These are phyloP conservation scores for Grosmannia serpens DNA, from an alignment of 2,329 filamentous ascomycete species.

Conservation along the genomic window DNA sequence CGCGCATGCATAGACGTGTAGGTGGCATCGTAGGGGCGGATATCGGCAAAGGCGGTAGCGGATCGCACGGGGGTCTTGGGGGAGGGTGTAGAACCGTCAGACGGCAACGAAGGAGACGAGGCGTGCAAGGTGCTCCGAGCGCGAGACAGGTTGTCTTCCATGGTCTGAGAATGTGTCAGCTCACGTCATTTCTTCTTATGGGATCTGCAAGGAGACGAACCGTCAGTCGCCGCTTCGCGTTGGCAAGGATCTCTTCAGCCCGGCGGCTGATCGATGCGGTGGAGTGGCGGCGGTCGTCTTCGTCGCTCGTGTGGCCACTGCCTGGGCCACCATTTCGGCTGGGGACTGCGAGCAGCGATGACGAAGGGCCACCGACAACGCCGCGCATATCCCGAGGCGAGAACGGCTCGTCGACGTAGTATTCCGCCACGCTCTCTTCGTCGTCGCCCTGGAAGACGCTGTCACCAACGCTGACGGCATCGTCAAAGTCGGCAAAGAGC, in stretches of 20 bases:
- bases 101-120: constrained; percentile 47
- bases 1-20: constrained; percentile 40
- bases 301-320: constrained; percentile 29
- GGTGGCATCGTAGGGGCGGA: constrained; percentile 14
- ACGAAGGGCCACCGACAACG: neutral
- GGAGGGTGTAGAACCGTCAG: constrained; percentile 41
- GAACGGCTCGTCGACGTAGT: constrained; percentile 36
- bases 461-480: constrained; percentile 49
- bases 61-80: constrained; percentile 33
- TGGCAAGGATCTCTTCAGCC: constrained; percentile 82
- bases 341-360: constrained; percentile 10
- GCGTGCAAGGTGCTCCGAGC: constrained; percentile 59
- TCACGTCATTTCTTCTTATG: too few species aligned
- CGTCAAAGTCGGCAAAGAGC: constrained; percentile 51
- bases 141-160: constrained; percentile 82
- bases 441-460: constrained; percentile 57
- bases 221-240: constrained; percentile 80
- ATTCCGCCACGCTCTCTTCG: constrained; percentile 53
- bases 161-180: constrained; percentile 45
- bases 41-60: constrained; percentile 22
- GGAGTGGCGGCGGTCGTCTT: constrained; percentile 11
- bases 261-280: constrained; percentile 60
- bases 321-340: constrained; percentile 10
- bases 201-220: constrained; percentile 38
- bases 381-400: constrained; percentile 15